Base-by-base conservation (phyloP, 768 basidiomycete genomes). In the Kwoniella dendrophila region DNA sequence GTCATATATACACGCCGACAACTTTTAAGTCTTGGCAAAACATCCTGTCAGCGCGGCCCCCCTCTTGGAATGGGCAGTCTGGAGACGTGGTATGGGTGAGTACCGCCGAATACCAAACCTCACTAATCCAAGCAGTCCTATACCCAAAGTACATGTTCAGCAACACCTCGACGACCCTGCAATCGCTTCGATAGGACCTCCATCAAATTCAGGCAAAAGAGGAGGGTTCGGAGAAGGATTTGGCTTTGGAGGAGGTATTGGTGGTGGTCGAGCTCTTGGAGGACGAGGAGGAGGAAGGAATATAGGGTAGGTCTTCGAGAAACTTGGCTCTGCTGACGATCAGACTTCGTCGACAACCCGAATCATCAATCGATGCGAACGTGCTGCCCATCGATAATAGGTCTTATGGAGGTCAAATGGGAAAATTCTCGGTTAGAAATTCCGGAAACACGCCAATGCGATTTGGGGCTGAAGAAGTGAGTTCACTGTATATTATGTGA, bases 211-310 rank as follows among this genome's bases (percentile, higher is more conserved):
- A n/a, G 26, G 64, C 10, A 53, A 62, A 14, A n/a, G 66, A 29
- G 66, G 64, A 11, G 71, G 73, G 22, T 74, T 69, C 43, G 72
- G 70, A 4, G 70, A 74, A 51, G 73, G 73, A 0, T 74, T 74
- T 44, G 73, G 73, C 6, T 75, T 64, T 47, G 73, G 73, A 5
- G 73, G 70, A 16, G 73, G 73, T 6, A 72, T 75, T 20, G 73
- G 73, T 5, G 61, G 48, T 29, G 68, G 68, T 2, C 52, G 64
- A 32, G 64, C 62, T n/a, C 44, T 71, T 7, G 41, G 41, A 11
- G n/a, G 49, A 12, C 68, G 56, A 8, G 43, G 67, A 27, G 68
- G 69, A 12, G 63, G 56, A 2, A 55, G 67, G 26, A 72, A 71
- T 54, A 65, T 68, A 20, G 72, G 70, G 72, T 73, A 57, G 41